Percentiles rank a stretch among this genome's conserved stretches.
Conservation (phyloP, 2,329 filamentous ascomycete genomes). For the Lojkania enalia region DNA sequence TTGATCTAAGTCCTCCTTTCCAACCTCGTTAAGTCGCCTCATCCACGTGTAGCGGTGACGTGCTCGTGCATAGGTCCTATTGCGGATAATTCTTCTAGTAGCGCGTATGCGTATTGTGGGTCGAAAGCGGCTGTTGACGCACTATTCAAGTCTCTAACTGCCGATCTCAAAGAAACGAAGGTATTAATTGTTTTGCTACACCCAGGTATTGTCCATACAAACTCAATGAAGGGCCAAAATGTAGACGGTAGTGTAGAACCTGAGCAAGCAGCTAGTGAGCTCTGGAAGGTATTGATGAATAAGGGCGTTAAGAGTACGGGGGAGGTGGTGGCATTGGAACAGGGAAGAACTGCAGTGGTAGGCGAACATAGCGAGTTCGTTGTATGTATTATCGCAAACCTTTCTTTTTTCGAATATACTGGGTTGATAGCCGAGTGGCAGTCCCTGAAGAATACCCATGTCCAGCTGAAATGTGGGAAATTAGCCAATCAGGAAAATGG, state of each 20-base stretch:
- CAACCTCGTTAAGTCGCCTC: slow-evolving; percentile 39
- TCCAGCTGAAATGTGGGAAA: not conserved
- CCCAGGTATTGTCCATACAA: slow-evolving; percentile 49
- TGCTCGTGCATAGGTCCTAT: slow-evolving; percentile 50
- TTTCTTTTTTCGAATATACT: not conserved
- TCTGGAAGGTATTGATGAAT: slow-evolving; percentile 47
- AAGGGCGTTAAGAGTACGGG: slow-evolving; percentile 48
- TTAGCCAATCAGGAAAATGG: not conserved
- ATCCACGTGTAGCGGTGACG: slow-evolving; percentile 47
- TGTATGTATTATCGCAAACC: not conserved
- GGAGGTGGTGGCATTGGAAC: slow-evolving; percentile 51
- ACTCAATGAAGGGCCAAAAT: slow-evolving; percentile 28
- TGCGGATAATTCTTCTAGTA: slow-evolving; percentile 48
- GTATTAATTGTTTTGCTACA: slow-evolving; percentile 50
- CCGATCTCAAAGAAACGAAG: slow-evolving; percentile 47
- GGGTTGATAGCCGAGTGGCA: not conserved
- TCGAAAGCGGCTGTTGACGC: slow-evolving; percentile 52
- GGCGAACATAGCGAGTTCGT: not conserved
- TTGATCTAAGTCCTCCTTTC: slow-evolving; percentile 51
- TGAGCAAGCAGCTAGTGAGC: slow-evolving; percentile 50
- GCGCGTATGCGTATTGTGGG: slow-evolving; percentile 50
- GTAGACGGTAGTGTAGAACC: slow-evolving; percentile 48
- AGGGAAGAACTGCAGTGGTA: slow-evolving; percentile 52
- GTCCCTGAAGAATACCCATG: not conserved
- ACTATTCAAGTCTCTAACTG: slow-evolving; percentile 49